Conservation (phyloP, 345 rosid genomes). For the Gossypium thurberi region DNA sequence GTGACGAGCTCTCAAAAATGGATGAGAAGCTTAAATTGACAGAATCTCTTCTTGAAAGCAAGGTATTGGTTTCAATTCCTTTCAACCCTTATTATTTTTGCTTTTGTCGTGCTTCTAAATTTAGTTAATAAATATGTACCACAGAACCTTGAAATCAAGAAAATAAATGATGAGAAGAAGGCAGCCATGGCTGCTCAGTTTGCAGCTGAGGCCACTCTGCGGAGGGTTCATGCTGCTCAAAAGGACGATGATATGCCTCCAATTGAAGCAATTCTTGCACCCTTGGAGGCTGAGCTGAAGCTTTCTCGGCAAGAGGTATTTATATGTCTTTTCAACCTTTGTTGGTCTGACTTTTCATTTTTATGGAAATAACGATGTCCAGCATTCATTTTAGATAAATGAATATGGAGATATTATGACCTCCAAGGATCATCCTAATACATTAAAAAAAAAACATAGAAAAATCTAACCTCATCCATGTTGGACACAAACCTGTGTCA, state of each 20-base stretch:
- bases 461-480: too few relatives aligned
- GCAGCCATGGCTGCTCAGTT: conserved; percentile 99
- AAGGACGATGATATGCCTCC: conserved; percentile 99
- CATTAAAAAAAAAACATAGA: too few relatives aligned
- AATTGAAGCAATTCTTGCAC: conserved; percentile 98
- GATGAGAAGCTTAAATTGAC: conserved; percentile 72
- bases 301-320: conserved; percentile 74
- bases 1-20: conserved; percentile 77
- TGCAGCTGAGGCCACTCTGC: conserved; percentile 99
- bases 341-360: too few relatives aligned
- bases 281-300: conserved; percentile 94
- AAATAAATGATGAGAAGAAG: conserved; percentile 93
- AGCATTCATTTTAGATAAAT: too few relatives aligned
- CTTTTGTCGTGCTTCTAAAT: conserved; percentile 2
- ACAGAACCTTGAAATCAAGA: conserved; percentile 96
- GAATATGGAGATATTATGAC: too few relatives aligned
- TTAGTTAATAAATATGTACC: conserved; percentile 12
- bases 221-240: conserved; percentile 99
- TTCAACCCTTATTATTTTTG: background rate
- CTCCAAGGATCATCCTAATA: too few relatives aligned
- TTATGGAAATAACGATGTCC: too few relatives aligned
- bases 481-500: too few relatives aligned
- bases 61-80: conserved; percentile 38
- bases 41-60: conserved; percentile 79
- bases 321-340: background rate